A percentile compares a stretch with the other conserved stretches of the same genome.
Evolutionary conservation across 352 stramenopile genomes (phyloP).

Genomic region (Pythium vanterpoolii): DNA sequence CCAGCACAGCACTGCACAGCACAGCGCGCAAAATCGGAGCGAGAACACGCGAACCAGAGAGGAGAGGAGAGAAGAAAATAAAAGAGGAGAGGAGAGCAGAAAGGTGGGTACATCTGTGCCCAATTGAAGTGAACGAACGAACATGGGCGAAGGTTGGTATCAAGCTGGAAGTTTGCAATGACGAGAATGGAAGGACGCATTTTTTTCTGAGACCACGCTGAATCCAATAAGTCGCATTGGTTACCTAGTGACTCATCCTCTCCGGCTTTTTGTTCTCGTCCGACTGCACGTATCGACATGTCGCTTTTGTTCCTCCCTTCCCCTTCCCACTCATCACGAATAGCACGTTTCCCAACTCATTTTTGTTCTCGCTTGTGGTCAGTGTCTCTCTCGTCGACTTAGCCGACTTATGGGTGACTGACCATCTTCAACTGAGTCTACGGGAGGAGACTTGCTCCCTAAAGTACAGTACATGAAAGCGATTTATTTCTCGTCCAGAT

Average conservation of each 20-base stretch:
- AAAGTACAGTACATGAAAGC: neutral
- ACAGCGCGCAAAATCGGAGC: neutral
- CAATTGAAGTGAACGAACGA: neutral
- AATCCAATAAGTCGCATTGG: neutral
- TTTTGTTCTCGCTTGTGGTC: neutral
- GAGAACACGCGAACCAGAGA: neutral
- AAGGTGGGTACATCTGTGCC: neutral
- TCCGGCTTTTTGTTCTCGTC: neutral
- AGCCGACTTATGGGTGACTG: neutral
- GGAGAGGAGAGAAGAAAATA: neutral
- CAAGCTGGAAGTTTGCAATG: neutral
- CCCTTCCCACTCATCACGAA: no score
- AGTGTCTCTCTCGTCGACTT: neutral
- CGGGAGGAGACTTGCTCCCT: neutral
- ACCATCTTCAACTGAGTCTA: conserved; percentile 6
- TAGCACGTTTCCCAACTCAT: no score
- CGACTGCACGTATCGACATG: neutral
- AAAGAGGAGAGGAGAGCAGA: neutral
- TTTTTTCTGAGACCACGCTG: no score
- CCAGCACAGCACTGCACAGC: no score
- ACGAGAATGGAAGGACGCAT: neutral
- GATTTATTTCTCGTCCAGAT: neutral
- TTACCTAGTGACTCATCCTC: neutral
- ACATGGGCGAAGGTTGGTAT: neutral
- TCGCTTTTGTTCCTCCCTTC: no score